Conservation (phyloP, 805 yeast genomes). For the Metschnikowia hibisci region DNA sequence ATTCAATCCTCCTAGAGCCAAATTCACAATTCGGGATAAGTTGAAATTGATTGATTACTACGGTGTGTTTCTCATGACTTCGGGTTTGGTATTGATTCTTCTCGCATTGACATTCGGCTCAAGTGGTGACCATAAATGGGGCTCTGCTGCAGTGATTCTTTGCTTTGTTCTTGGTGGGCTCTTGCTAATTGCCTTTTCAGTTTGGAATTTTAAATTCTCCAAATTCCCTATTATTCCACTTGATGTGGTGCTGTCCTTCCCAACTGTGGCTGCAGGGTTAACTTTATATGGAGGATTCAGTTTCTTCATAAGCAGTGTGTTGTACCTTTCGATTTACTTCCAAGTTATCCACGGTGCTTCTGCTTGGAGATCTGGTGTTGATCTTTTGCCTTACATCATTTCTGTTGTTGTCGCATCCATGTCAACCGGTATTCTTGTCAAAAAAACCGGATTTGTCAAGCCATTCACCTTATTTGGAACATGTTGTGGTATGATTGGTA, state of each 20-base stretch:
- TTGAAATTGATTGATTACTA: conserved; percentile 20
- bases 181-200: conserved; percentile 14
- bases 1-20: conserved; percentile 21
- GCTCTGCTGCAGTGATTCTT: conserved; percentile 22
- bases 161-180: conserved; percentile 23
- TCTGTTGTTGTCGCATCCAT: conserved; percentile 37
- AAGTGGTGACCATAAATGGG: conserved; percentile 19
- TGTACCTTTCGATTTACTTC: conserved; percentile 44
- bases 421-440: conserved; percentile 35
- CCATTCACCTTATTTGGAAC: conserved; percentile 37
- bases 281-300: conserved; percentile 17
- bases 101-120: conserved; percentile 25
- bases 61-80: conserved; percentile 19
- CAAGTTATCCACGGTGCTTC: conserved; percentile 42
- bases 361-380: conserved; percentile 45
- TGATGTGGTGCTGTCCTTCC: conserved; percentile 14
- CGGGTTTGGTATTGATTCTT: conserved; percentile 22
- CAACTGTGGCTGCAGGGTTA: conserved; percentile 15
- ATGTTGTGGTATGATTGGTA: conserved; percentile 37
- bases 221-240: conserved; percentile 19
- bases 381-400: conserved; percentile 41
- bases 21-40: conserved; percentile 11
- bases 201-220: conserved; percentile 20
- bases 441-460: conserved; percentile 38
- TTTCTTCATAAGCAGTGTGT: conserved; percentile 17